Percentiles rank a stretch among this genome's conserved stretches.
Evolutionary conservation across 2,329 filamentous ascomycete species (phyloP).

Genomic region (Escovopsis weberi): DNA sequence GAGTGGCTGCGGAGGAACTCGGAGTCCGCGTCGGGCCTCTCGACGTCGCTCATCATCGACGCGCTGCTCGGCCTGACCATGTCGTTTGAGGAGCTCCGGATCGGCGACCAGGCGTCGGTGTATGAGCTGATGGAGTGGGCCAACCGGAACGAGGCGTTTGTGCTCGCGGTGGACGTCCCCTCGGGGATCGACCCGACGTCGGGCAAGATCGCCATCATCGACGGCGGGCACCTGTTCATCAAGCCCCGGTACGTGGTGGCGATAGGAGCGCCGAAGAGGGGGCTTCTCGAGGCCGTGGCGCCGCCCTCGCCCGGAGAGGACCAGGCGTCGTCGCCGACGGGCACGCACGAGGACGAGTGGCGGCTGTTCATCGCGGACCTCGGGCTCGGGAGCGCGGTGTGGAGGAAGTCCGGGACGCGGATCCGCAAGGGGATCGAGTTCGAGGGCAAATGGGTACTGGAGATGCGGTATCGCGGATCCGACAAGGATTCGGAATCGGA

Average conservation of each 20-base stretch:
- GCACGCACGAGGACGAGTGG: constrained; percentile 47
- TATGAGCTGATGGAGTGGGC: constrained; percentile 90
- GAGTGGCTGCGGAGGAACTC: constrained; percentile 39
- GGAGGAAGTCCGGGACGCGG: constrained; percentile 71
- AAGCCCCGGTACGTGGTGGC: constrained; percentile 71
- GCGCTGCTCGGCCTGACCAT: constrained; percentile 76
- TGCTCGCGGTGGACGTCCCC: constrained; percentile 81
- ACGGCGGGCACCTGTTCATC: constrained; percentile 67
- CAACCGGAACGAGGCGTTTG: constrained; percentile 70
- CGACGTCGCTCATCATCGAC: constrained; percentile 73
- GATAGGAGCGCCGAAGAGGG: constrained; percentile 75
- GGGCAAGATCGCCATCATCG: constrained; percentile 50
- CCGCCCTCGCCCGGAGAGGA: constrained; percentile 25
- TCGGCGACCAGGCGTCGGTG: constrained; percentile 66
- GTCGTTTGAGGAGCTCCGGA: constrained; percentile 76
- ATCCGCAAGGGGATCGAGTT: constrained; percentile 79
- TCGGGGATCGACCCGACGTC: constrained; percentile 73
- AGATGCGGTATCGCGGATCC: constrained; percentile 39
- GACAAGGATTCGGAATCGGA: constrained; percentile 12
- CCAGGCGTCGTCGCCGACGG: constrained; percentile 16
- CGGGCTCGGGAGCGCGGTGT: constrained; percentile 67
- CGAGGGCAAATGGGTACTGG: constrained; percentile 71
- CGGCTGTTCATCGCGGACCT: constrained; percentile 75
- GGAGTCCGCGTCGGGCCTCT: constrained; percentile 27
- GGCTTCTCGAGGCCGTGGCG: constrained; percentile 63